Base-by-base conservation (phyloP, 352 stramenopile species). In the Halophytophthora polymorphica region DNA sequence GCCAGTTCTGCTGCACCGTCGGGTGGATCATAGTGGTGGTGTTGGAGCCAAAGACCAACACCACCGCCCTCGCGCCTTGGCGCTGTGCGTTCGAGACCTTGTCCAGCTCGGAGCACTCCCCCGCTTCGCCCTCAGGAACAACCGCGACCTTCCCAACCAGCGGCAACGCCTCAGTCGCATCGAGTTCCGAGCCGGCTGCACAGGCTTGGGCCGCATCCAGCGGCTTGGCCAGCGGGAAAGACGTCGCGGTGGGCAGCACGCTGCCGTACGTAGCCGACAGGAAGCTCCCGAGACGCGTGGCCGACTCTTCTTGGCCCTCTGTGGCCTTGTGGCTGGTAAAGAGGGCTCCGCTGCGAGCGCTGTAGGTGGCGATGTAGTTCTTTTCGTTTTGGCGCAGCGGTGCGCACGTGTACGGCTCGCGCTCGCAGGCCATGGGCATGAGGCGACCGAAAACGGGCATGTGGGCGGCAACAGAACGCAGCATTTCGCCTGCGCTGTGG, bases 401-500 rank as follows among this genome's bases (percentile, higher is more conserved):
- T 3, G 61, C 59, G 56, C 79, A 90, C 19, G 31, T 58, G 45
- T 79, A 87, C 2, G 78, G 71, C 12, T 66, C 59, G 3, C 56
- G 64, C 49, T 79, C 48, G 45, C 79, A 90, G 13, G 64, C 58
- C 56, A 90, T 83, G 4, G 79, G 71, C 15, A 86, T 58, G 13
- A 90, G 55, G 2, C 64, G 60, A 2, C 73, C 79, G n/a, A 68
- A 70, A 7, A 84, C 42, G 3, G 36, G 54, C 49, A 70, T 60
- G 8, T 61, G 42, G 10, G 43, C 29, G 11, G 58, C 58, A 2
- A 69, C 43, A 4, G 41, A n/a, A 6, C 71, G 76, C 45, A 90
- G 47, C 56, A 84, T 61, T 2, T 77, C 61, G 0, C 79, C 76
- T 1, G 50, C 79, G 23, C 60, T 77, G 18, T 68, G 62, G 21